phyloP scores from a whole-genome alignment of 108 stramenopile species.

The Thalassiosira profunda region DNA sequence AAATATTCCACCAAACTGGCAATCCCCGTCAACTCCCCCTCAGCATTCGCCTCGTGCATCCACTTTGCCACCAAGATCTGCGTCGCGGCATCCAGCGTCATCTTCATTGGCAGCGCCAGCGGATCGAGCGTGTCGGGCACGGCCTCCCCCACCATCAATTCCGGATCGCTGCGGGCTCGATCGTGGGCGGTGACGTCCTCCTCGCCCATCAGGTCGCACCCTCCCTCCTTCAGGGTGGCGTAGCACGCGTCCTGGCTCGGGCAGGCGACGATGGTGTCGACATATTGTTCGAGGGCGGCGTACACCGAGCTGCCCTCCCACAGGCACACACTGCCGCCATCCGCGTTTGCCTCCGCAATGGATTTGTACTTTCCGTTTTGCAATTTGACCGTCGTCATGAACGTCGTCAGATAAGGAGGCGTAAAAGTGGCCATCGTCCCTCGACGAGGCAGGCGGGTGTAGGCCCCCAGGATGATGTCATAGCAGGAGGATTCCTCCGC shows the following conservation, averaged over 20 bases:
- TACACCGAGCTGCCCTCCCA: not conserved
- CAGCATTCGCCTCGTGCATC: not conserved
- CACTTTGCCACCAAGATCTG: not conserved
- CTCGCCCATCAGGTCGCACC: not conserved
- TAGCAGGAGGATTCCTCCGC: not conserved
- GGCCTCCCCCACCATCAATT: not conserved
- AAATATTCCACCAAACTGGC: no score
- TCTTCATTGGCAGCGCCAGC: not conserved
- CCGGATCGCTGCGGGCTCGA: not conserved
- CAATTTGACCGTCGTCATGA: not conserved
- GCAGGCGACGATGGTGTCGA: not conserved
- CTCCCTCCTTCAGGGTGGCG: not conserved
- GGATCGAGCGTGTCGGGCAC: not conserved
- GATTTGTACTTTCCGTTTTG: not conserved
- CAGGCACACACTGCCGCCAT: not conserved
- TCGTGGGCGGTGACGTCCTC: not conserved
- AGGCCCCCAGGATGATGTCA: constrained; percentile 4
- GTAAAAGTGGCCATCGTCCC: not conserved
- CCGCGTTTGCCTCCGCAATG: constrained; percentile 3
- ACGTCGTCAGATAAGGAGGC: not conserved
- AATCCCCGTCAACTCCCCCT: not conserved
- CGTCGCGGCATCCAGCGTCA: not conserved
- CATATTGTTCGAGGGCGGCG: not conserved
- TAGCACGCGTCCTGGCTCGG: not conserved
- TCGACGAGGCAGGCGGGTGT: not conserved